Conservation (phyloP, 345 rosid species). For the Raphanus sativus region DNA sequence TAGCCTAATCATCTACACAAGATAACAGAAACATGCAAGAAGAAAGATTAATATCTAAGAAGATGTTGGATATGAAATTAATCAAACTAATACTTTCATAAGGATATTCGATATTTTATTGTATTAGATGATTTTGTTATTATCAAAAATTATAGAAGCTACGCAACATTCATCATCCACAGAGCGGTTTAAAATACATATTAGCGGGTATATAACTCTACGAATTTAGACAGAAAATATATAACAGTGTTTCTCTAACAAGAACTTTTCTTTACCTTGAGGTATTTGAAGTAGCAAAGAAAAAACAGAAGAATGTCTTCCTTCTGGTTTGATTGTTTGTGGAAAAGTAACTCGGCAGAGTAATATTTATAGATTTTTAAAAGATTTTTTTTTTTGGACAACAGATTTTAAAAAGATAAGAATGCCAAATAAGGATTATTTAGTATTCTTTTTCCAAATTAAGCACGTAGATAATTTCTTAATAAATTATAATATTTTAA, state of each 20-base stretch:
- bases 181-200: background rate
- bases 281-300: background rate
- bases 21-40: background rate
- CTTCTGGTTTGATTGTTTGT: slow-evolving; percentile 2
- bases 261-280: slow-evolving; percentile 10
- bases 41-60: background rate
- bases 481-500: background rate
- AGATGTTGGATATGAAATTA: background rate
- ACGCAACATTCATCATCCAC: background rate
- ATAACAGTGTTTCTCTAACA: background rate
- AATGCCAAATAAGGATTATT: background rate
- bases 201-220: background rate
- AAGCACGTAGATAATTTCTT: background rate
- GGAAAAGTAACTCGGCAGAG: background rate
- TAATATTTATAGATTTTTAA: background rate
- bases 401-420: background rate
- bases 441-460: background rate
- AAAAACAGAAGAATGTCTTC: slow-evolving; percentile 3
- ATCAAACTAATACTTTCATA: background rate
- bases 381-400: too few relatives aligned
- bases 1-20: slow-evolving; percentile 33
- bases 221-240: slow-evolving; percentile 2
- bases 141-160: background rate
- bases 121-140: background rate
- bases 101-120: background rate